A percentile compares a stretch with the other conserved stretches of the same genome.
Evolutionary conservation across 1,139 yeast genomes (phyloP).

Genomic region (Zygoascus hellenicus): DNA sequence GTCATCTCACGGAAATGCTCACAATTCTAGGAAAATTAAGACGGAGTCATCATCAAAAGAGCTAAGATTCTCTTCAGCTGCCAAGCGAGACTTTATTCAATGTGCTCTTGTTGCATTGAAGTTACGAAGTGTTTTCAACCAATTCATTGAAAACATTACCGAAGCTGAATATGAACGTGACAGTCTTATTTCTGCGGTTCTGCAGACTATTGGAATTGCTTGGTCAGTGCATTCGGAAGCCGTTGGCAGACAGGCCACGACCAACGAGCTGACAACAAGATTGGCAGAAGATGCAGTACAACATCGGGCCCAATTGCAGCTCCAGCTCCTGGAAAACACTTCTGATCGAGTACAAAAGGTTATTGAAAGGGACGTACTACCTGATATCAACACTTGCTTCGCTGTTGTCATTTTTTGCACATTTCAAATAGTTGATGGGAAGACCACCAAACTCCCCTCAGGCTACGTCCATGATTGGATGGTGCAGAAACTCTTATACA

Average conservation of each 20-base stretch:
- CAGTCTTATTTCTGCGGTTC: background rate
- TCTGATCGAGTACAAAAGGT: background rate
- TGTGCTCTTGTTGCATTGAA: background rate
- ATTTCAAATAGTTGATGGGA: background rate
- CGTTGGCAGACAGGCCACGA: background rate
- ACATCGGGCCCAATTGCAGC: background rate
- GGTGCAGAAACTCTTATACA: background rate
- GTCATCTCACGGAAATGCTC: too few relatives aligned
- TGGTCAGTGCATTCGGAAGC: conserved; percentile 3
- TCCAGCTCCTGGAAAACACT: background rate
- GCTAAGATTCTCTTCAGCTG: background rate
- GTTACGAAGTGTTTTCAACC: background rate
- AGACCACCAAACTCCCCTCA: background rate
- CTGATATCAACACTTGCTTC: background rate
- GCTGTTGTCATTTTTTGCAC: background rate
- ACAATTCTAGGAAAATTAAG: too few relatives aligned
- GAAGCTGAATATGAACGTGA: background rate
- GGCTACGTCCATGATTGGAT: conserved; percentile 1
- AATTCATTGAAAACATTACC: background rate
- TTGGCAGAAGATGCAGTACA: conserved; percentile 1
- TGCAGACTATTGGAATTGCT: background rate
- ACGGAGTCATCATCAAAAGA: too few relatives aligned
- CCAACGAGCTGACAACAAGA: background rate
- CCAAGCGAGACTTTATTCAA: background rate
- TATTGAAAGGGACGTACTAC: background rate